phyloP scores from a whole-genome alignment of 306 rosid species.

The Ormosia semicastrata region DNA sequence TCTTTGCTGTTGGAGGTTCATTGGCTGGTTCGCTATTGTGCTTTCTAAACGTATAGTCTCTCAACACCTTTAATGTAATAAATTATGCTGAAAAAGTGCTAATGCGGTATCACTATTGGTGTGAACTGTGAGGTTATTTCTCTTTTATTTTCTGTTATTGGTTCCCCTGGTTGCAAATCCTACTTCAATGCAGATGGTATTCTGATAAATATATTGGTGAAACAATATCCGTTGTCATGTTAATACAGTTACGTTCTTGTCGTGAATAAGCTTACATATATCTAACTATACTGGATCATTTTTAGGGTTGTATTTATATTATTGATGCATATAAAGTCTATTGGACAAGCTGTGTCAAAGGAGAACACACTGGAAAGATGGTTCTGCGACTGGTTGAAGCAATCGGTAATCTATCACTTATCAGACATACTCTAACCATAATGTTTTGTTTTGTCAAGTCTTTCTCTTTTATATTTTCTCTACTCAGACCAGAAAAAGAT shows the following conservation, averaged over 20 bases:
- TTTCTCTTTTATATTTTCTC: not conserved
- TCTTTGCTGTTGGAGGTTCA: conserved; percentile 89
- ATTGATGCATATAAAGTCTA: conserved; percentile 83
- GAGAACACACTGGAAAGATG: conserved; percentile 88
- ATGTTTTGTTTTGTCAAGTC: not conserved
- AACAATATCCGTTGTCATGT: not conserved
- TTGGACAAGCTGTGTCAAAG: conserved; percentile 90
- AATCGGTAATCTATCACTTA: conserved; percentile 58
- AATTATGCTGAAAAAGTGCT: not conserved
- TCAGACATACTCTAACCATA: not conserved
- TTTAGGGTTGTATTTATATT: conserved; percentile 86
- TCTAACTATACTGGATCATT: conserved; percentile 28
- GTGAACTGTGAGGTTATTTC: not conserved
- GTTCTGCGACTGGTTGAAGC: conserved; percentile 93
- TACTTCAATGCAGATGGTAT: not conserved
- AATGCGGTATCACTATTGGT: not conserved
- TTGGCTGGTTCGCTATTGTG: conserved; percentile 94
- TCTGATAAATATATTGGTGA: conserved; percentile 5
- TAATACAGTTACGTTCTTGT: not conserved
- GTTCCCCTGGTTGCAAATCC: not conserved
- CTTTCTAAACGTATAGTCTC: conserved; percentile 82
- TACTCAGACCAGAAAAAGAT: not conserved
- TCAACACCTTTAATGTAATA: not conserved
- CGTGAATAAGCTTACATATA: not conserved
- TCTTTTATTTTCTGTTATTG: conserved; percentile 18